Percentiles rank a stretch among this genome's conserved stretches.
Evolutionary conservation across 108 stramenopile genomes (phyloP).

Genomic region (Pseudonitzschia multiseries): DNA sequence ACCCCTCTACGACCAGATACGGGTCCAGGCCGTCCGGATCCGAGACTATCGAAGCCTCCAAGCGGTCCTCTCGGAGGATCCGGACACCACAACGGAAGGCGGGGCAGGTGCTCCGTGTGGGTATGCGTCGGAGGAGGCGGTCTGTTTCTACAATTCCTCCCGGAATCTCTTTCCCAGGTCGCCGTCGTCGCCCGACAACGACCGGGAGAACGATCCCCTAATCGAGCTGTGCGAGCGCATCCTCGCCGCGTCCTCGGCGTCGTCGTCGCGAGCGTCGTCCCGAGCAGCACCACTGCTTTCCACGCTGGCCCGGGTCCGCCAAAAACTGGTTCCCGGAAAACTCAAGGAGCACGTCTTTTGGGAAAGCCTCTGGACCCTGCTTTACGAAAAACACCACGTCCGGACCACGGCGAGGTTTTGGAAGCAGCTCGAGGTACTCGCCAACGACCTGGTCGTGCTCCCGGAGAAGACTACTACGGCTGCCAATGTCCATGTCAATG

Average conservation of each 20-base stretch:
- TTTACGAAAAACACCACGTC: constrained; percentile 23
- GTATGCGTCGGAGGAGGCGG: no score
- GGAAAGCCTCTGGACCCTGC: constrained; percentile 29
- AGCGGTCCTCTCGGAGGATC: background rate
- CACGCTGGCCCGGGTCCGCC: constrained; percentile 24
- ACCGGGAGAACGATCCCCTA: background rate
- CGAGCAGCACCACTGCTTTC: background rate
- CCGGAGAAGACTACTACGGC: background rate
- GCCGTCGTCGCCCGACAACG: no score
- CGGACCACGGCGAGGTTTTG: constrained; percentile 6
- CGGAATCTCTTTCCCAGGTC: no score
- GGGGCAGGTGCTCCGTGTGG: no score
- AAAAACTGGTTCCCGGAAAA: constrained; percentile 34
- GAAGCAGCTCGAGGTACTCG: background rate
- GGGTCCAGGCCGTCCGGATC: background rate
- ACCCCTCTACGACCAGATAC: background rate
- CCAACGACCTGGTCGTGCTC: background rate
- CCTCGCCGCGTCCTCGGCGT: background rate
- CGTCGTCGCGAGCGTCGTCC: background rate
- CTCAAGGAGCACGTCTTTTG: constrained; percentile 48
- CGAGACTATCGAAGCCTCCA: background rate
- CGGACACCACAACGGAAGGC: background rate
- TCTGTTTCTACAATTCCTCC: constrained; percentile 3
- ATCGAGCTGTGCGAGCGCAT: background rate
- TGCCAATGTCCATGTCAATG: background rate